phyloP scores from a whole-genome alignment of 2,329 filamentous ascomycete genomes.

The Achaetomium macrosporum region DNA sequence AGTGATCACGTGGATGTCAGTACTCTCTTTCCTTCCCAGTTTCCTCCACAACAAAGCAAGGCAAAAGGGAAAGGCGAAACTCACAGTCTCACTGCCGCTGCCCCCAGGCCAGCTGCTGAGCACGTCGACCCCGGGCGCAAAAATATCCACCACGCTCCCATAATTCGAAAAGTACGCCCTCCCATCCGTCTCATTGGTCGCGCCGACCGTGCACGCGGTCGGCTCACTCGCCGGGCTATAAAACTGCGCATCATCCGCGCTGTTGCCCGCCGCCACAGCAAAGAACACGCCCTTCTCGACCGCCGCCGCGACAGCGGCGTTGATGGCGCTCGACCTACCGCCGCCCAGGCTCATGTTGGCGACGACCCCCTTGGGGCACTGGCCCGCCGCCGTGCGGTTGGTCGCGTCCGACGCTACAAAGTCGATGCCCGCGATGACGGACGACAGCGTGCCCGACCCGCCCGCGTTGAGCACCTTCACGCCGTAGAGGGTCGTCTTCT shows the following conservation, averaged over 20 bases:
- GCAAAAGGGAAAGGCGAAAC: not conserved
- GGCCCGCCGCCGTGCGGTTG: slow-evolving; percentile 21
- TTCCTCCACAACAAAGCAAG: not conserved
- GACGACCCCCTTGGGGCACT: slow-evolving; percentile 40
- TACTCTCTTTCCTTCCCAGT: no score
- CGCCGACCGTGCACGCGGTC: slow-evolving; percentile 48
- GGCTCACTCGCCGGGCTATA: slow-evolving; percentile 44
- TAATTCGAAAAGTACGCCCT: slow-evolving; percentile 45
- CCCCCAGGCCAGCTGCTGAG: slow-evolving; percentile 43
- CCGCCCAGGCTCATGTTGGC: slow-evolving; percentile 54
- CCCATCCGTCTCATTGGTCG: slow-evolving; percentile 36
- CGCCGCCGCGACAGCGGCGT: slow-evolving; percentile 44
- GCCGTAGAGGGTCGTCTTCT: slow-evolving; percentile 36
- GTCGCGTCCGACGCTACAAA: slow-evolving; percentile 34
- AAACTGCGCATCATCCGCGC: slow-evolving; percentile 34
- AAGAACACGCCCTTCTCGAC: slow-evolving; percentile 44
- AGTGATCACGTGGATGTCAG: not conserved
- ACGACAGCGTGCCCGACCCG: slow-evolving; percentile 34
- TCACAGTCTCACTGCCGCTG: slow-evolving; percentile 15
- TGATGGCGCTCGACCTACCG: slow-evolving; percentile 38
- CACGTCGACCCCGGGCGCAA: slow-evolving; percentile 44
- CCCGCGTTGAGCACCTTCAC: slow-evolving; percentile 40
- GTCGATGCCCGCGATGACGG: slow-evolving; percentile 40
- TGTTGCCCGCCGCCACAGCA: slow-evolving; percentile 51
- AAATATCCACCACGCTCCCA: slow-evolving; percentile 43